A percentile compares a stretch with the other conserved stretches of the same genome.
Evolutionary conservation across 352 stramenopile species (phyloP).

Genomic region (Globisporangium splendens): DNA sequence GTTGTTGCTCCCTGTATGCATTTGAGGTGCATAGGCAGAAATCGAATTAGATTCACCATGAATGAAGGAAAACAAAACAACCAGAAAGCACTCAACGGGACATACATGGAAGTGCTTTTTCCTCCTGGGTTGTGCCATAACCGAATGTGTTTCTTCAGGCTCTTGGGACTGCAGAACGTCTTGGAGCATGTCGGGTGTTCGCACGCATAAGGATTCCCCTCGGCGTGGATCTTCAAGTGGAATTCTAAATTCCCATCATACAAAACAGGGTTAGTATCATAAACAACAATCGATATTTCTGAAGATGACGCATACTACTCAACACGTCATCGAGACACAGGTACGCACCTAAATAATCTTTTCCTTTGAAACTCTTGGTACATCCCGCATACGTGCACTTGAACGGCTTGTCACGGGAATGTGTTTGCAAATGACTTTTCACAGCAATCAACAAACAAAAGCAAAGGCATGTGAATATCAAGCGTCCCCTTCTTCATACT

Average conservation of each 20-base stretch:
- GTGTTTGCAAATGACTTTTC: slow-evolving; percentile 75
- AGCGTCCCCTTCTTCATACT: no score
- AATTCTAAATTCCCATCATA: slow-evolving; percentile 40
- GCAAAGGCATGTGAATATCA: no score
- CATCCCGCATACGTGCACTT: slow-evolving; percentile 84
- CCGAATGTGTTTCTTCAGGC: slow-evolving; percentile 80
- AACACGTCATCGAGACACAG: background rate
- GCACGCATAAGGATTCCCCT: slow-evolving; percentile 78
- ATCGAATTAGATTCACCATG: background rate
- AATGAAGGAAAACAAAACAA: background rate
- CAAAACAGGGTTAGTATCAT: background rate
- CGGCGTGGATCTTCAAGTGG: slow-evolving; percentile 80
- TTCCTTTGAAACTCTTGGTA: slow-evolving; percentile 86
- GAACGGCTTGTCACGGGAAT: slow-evolving; percentile 84
- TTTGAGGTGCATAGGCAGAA: background rate
- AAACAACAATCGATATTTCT: background rate
- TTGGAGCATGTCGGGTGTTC: slow-evolving; percentile 80
- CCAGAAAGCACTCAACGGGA: background rate
- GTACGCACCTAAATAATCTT: slow-evolving; percentile 63
- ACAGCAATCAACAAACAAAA: no score
- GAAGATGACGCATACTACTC: background rate
- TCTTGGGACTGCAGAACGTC: slow-evolving; percentile 83
- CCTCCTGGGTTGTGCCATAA: slow-evolving; percentile 79
- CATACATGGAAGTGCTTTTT: slow-evolving; percentile 77
- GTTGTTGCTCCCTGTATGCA: slow-evolving; percentile 53